These are phyloP conservation scores for Roridomyces roridus DNA, from an alignment of 768 basidiomycete genomes.

Conservation along the genomic window DNA sequence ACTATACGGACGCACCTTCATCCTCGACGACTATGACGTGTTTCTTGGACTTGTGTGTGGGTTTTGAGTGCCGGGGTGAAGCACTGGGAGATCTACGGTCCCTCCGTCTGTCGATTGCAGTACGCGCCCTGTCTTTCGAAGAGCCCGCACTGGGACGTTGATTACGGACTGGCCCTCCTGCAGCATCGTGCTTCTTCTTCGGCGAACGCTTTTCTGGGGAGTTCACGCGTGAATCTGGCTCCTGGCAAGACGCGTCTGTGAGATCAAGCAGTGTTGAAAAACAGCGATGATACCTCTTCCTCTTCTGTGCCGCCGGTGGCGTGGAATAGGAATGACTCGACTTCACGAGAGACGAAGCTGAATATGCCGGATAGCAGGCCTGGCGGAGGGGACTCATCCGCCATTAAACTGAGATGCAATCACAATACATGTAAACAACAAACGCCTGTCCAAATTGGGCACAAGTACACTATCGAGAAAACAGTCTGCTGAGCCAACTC, in stretches of 20 bases:
- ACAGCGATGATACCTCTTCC: constrained; percentile 22
- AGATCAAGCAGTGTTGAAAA: not conserved
- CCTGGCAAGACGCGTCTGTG: constrained; percentile 13
- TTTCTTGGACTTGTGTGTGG: constrained; percentile 6
- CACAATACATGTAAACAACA: constrained; percentile 20
- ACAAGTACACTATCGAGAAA: not conserved
- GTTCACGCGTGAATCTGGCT: constrained; percentile 16
- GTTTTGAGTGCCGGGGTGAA: constrained; percentile 9
- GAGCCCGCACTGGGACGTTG: constrained; percentile 8
- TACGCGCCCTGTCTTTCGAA: constrained; percentile 15
- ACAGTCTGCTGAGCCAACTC: not conserved
- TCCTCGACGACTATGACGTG: constrained; percentile 26
- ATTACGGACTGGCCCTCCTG: constrained; percentile 16
- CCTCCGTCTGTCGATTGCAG: constrained; percentile 7
- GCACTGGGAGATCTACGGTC: constrained; percentile 15
- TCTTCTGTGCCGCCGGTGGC: constrained; percentile 60
- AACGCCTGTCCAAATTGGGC: constrained; percentile 2
- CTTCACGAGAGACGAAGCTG: constrained; percentile 71
- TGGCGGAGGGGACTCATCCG: constrained; percentile 20
- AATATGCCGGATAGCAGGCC: constrained; percentile 70
- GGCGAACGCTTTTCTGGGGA: constrained; percentile 10
- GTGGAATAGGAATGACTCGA: constrained; percentile 72
- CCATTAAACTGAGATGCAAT: not conserved
- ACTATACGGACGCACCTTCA: constrained; percentile 3
- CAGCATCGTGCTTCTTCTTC: not conserved